Conservation (phyloP, 2,329 filamentous ascomycete genomes). For the Alternaria gansuensis region DNA sequence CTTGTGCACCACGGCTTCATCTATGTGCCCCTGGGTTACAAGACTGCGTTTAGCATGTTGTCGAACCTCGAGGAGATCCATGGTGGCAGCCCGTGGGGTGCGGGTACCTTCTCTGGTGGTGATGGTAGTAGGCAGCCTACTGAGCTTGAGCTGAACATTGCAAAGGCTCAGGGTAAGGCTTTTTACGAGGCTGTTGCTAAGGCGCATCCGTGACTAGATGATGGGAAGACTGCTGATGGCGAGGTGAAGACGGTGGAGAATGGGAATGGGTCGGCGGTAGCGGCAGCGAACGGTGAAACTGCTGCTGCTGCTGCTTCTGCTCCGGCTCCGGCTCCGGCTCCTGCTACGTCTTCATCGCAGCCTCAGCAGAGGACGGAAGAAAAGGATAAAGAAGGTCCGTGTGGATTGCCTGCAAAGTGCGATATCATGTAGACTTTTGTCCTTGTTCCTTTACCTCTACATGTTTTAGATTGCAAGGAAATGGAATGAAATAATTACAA, state of each 20-base stretch:
- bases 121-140: slow-evolving; percentile 88
- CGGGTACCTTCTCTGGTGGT: slow-evolving; percentile 81
- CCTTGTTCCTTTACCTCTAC: accelerated
- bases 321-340: slow-evolving; percentile 19
- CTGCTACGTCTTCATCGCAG: slow-evolving; percentile 30
- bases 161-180: slow-evolving; percentile 80
- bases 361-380: slow-evolving; percentile 45
- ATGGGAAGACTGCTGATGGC: slow-evolving; percentile 30
- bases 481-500: background rate
- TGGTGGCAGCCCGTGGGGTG: slow-evolving; percentile 91
- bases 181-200: slow-evolving; percentile 84
- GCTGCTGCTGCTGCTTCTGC: slow-evolving; percentile 43
- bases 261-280: slow-evolving; percentile 14
- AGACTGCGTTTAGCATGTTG: slow-evolving; percentile 70
- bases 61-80: slow-evolving; percentile 79
- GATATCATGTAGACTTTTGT: slow-evolving; percentile 62
- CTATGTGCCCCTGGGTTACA: slow-evolving; percentile 95
- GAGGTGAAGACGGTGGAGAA: slow-evolving; percentile 17
- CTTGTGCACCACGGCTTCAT: slow-evolving; percentile 92
- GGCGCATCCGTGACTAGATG: slow-evolving; percentile 82
- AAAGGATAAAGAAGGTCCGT: slow-evolving; percentile 71
- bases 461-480: background rate
- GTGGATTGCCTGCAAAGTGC: slow-evolving; percentile 80
- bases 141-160: slow-evolving; percentile 78
- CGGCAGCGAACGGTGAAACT: slow-evolving; percentile 24